Base-by-base conservation (phyloP, 192 early-diverging fungal species). In the Haplosporangium gracile region DNA sequence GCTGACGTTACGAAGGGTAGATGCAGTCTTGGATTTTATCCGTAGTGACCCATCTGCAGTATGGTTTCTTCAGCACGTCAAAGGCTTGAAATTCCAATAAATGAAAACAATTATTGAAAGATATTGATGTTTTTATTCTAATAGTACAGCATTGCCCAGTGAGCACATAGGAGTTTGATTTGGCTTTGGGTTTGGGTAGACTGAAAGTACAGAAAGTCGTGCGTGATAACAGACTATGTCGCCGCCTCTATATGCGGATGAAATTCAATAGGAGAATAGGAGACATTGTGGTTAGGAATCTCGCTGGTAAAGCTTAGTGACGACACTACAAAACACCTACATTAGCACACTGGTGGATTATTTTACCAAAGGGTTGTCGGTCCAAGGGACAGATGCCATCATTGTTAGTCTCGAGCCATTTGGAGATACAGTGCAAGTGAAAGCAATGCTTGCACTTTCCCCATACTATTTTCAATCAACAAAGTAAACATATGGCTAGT, bases 381-480 rank as follows among this genome's bases (percentile, higher is more conserved):
- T 98, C 97, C 95, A 98, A 93, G 9, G 98, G 98, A 84, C 98
- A 99, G 36, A 91, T 94, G 69, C 94, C 92, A 57, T 93, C 92
- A 71, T 93, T 95, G 24, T 96, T 93, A 22, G 93, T 90, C 32
- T 91, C 83, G 45, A 96, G 88, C 96, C 96, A 97, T 57, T 95
- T 97, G 55, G 93, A 82, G 32, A 99, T 89, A 77, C 98, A 99
- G 87, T 99, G 98, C 92, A 98, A 93, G 87, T 99, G 98, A 87
- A 99, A 99, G 9, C 94, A 94, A 80, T 99, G 98, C 38, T 89
- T 92, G 90, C 98, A 99, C 74, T 97, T 93, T 77, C 98, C 98
- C 95, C 94, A 96, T 40, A 97, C 94, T 95, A 76, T 36, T 32
- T 53, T 18, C 8, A 36, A 32, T 78, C 49, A 65, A 42, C n/a